These are phyloP conservation scores for Lolium rigidum DNA, from an alignment of 176 grass and related monocot genomes.

Conservation along the genomic window DNA sequence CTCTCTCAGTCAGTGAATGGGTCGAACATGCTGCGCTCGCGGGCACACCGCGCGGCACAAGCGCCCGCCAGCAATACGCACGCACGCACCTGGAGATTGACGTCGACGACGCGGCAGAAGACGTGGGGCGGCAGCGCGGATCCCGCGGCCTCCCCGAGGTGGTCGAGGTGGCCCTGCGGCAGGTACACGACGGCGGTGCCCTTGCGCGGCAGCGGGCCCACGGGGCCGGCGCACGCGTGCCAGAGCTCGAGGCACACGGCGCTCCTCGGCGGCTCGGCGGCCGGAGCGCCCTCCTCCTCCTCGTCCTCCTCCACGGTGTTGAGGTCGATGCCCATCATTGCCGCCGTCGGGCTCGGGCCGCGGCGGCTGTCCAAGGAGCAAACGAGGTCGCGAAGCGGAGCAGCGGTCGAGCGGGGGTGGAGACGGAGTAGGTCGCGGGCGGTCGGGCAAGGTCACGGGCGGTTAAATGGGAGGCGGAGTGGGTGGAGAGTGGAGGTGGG, in stretches of 20 bases:
- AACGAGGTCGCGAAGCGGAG: not conserved
- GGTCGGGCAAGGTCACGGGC: not conserved
- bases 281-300: constrained; percentile 45
- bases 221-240: constrained; percentile 76
- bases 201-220: constrained; percentile 63
- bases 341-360: not conserved
- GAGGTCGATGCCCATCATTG: constrained; percentile 64
- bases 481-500: constrained; percentile 36
- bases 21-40: constrained; percentile 26
- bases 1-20: constrained; percentile 12
- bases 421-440: not conserved
- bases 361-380: not conserved
- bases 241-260: constrained; percentile 75
- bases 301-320: constrained; percentile 69
- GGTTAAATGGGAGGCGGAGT: constrained; percentile 45
- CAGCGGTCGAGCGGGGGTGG: not conserved
- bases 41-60: not conserved
- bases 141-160: constrained; percentile 40
- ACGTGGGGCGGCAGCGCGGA: constrained; percentile 60
- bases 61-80: not conserved
- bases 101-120: constrained; percentile 79
- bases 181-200: constrained; percentile 73
- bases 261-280: not conserved
- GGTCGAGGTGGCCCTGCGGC: constrained; percentile 78
- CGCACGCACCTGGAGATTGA: constrained; percentile 69